Evolutionary conservation across 345 rosid genomes (phyloP), one percentile per base, ranked within the genome.

Genomic region (Moringa oleifera): DNA sequence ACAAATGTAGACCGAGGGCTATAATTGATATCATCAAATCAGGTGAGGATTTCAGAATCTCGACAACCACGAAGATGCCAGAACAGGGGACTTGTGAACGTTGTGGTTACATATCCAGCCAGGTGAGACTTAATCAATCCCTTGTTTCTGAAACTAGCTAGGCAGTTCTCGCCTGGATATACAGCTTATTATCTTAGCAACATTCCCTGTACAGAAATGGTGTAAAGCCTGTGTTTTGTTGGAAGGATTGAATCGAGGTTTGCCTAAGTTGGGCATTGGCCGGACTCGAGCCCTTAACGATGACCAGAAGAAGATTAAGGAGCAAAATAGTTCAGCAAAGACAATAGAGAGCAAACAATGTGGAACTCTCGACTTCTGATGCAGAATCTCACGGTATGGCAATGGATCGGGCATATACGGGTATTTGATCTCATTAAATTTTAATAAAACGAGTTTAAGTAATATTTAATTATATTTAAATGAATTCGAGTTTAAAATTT

Each of bases 61-160:
- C 96, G 4, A 84, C 90, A 24, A 64, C 79, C 0, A 88, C 95
- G 7, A 93, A 88, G 74, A 90, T 90, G 98, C 97, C 96, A 21
- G 97, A 93, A 80, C 96, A 90, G 79, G 98, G 97, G 36, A 88
- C 80, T 1, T 94, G 99, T 61, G 92, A 88, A 80, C 77, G 89
- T 25, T 88, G 99, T 53, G 97, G 99, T 15, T 93, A 93, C 65
- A 90, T 93, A 19, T 90, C 99, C 51, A 90, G 99, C 78, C 99
- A 93, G 91, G 96, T 90, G 65, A 74, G 65, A 53, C 13, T 59
- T 66, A 65, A 50, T 72, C 58, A 58, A 55, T 23, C 55, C 36
- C 53, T 45, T n/a, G n/a, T n/a, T n/a, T n/a, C n/a, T n/a, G 8
- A 28, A 28, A 28, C 3, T 28, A 28, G 5, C 33, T 28, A 28